Conservation (phyloP, 257 asterid species). For the Ligustrum vulgare region DNA sequence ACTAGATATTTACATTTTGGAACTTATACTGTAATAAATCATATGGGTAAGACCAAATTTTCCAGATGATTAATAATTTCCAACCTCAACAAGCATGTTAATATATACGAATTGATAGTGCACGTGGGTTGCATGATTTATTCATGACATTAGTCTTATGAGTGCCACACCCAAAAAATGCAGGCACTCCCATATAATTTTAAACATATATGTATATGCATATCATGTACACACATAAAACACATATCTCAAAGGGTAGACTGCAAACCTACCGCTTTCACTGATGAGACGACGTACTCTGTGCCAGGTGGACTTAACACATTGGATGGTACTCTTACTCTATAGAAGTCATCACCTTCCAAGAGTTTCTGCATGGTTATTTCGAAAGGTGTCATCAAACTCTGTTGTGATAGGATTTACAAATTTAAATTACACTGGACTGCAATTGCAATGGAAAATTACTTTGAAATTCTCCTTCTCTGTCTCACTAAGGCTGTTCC, state of each 20-base stretch:
- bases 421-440: not conserved
- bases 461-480: conserved; percentile 81
- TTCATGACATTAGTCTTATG: not conserved
- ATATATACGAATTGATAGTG: not conserved
- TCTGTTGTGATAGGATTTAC: conserved; percentile 1
- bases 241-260: not conserved
- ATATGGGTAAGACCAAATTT: not conserved
- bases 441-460: conserved; percentile 17
- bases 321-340: conserved; percentile 78
- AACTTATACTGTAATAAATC: not conserved
- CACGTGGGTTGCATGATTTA: not conserved
- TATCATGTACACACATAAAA: conserved; percentile 3
- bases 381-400: conserved; percentile 19
- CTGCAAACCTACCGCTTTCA: conserved; percentile 72
- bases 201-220: not conserved
- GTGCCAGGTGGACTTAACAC: conserved; percentile 74
- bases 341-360: conserved; percentile 86
- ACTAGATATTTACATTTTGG: not conserved
- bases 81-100: conserved; percentile 8
- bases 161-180: not conserved
- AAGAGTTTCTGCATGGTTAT: conserved; percentile 65
- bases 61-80: not conserved
- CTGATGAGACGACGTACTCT: conserved; percentile 72
- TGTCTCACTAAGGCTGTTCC: conserved; percentile 59
- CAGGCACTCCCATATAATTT: not conserved